Evolutionary conservation across 495 filamentous ascomycete species (phyloP).

Genomic region (Cercophora samala): DNA sequence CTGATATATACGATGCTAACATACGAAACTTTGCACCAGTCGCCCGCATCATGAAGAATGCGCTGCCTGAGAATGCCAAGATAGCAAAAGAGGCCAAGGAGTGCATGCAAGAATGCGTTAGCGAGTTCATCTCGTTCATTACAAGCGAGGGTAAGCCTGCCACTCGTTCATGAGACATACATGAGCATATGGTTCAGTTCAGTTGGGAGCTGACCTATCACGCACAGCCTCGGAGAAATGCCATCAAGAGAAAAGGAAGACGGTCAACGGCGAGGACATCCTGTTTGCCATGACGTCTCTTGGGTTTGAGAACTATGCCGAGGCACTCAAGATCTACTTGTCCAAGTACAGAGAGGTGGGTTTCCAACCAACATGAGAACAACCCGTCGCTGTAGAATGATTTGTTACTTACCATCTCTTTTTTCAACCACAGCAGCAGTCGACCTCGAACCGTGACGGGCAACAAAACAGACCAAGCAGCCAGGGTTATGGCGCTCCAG

Average conservation of each 20-base stretch:
- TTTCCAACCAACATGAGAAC: slow-evolving; percentile 23
- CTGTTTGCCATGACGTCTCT: slow-evolving; percentile 98
- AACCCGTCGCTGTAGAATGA: neutral
- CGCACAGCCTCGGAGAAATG: slow-evolving; percentile 91
- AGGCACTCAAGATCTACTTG: slow-evolving; percentile 96
- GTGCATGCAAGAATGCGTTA: slow-evolving; percentile 99
- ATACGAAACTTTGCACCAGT: slow-evolving; percentile 87
- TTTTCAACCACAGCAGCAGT: slow-evolving; percentile 55
- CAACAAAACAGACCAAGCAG: slow-evolving; percentile 64
- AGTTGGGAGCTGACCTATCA: slow-evolving; percentile 31
- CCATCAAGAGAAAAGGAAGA: slow-evolving; percentile 98
- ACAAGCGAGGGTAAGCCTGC: slow-evolving; percentile 83
- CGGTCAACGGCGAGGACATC: slow-evolving; percentile 97
- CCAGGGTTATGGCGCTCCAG: slow-evolving; percentile 62
- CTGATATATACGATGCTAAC: slow-evolving; percentile 73
- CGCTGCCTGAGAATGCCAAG: slow-evolving; percentile 96
- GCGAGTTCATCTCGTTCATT: slow-evolving; percentile 99
- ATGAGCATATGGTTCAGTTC: slow-evolving; percentile 22
- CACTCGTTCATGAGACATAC: slow-evolving; percentile 17
- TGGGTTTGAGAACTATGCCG: slow-evolving; percentile 97
- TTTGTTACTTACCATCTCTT: slow-evolving; percentile 9
- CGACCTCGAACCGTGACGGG: slow-evolving; percentile 72
- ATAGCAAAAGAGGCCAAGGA: slow-evolving; percentile 99
- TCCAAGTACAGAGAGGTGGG: slow-evolving; percentile 97
- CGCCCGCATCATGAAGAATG: slow-evolving; percentile 97